Evolutionary conservation across 1,284 basidiomycete genomes (phyloP).

Genomic region (Paramarasmius palmivorus): DNA sequence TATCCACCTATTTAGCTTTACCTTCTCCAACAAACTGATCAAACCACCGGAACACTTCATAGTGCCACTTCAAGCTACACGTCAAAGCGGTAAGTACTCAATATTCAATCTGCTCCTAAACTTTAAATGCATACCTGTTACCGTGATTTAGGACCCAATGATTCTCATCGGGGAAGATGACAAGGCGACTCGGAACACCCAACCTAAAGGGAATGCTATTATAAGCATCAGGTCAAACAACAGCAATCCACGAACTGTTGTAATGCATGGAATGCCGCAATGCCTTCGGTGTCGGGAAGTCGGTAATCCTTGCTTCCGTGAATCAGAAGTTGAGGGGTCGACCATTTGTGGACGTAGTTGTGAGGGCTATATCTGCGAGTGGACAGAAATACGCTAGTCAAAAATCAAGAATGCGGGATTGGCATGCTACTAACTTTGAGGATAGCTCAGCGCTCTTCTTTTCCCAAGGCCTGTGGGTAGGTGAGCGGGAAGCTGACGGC

Average conservation of each 20-base stretch:
- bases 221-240: background rate
- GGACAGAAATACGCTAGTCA: background rate
- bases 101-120: background rate
- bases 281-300: conserved; percentile 80
- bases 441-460: conserved; percentile 53
- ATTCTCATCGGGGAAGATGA: conserved; percentile 93
- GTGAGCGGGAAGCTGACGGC: conserved; percentile 12
- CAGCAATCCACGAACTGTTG: conserved; percentile 60
- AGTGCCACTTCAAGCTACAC: conserved; percentile 78
- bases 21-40: conserved; percentile 31
- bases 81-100: background rate
- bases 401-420: background rate
- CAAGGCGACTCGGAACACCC: conserved; percentile 77
- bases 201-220: conserved; percentile 42
- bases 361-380: conserved; percentile 62
- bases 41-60: conserved; percentile 89
- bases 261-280: conserved; percentile 79
- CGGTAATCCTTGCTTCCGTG: conserved; percentile 89
- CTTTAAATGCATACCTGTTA: conserved; percentile 51
- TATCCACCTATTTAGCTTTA: background rate
- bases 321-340: conserved; percentile 81
- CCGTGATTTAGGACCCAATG: conserved; percentile 85
- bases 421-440: conserved; percentile 45
- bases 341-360: conserved; percentile 83
- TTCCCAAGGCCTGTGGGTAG: conserved; percentile 65